Evolutionary conservation across 768 basidiomycete species (phyloP).

Genomic region (Suillus subalutaceus): DNA sequence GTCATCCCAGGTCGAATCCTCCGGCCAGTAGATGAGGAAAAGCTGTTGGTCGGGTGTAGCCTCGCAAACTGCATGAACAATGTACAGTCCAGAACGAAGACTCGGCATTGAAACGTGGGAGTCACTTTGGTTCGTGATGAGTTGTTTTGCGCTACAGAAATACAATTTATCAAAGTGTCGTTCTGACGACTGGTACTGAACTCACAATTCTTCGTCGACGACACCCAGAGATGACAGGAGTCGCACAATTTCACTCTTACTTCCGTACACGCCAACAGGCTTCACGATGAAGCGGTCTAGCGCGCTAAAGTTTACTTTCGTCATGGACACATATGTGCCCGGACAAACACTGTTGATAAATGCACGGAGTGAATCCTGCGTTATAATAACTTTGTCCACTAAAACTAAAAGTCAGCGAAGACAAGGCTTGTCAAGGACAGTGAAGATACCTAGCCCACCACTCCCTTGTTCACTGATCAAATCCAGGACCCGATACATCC

Average conservation of each 20-base stretch:
- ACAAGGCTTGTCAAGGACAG: no score
- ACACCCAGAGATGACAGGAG: constrained; percentile 42
- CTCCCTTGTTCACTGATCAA: constrained; percentile 53
- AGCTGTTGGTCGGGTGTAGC: constrained; percentile 27
- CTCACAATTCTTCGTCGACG: constrained; percentile 46
- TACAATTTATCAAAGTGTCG: constrained; percentile 6
- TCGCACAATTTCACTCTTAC: constrained; percentile 49
- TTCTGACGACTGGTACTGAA: neutral
- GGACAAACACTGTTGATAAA: constrained; percentile 54
- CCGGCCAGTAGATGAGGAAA: constrained; percentile 67
- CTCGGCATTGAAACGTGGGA: constrained; percentile 19
- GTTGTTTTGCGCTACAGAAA: constrained; percentile 12
- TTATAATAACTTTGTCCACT: constrained; percentile 69
- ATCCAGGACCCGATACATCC: constrained; percentile 57
- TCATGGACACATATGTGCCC: constrained; percentile 55
- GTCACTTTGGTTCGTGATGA: constrained; percentile 6
- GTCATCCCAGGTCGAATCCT: constrained; percentile 61
- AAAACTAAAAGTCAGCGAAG: neutral
- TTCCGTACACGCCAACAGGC: constrained; percentile 62
- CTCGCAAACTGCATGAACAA: constrained; percentile 27
- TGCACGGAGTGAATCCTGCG: constrained; percentile 48
- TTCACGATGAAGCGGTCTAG: constrained; percentile 50
- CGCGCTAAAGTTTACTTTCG: constrained; percentile 56
- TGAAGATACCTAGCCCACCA: constrained; percentile 51
- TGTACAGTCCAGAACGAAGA: constrained; percentile 54